Evolutionary conservation across 2,329 filamentous ascomycete species (phyloP).

Genomic region (Cordyceps javanica): DNA sequence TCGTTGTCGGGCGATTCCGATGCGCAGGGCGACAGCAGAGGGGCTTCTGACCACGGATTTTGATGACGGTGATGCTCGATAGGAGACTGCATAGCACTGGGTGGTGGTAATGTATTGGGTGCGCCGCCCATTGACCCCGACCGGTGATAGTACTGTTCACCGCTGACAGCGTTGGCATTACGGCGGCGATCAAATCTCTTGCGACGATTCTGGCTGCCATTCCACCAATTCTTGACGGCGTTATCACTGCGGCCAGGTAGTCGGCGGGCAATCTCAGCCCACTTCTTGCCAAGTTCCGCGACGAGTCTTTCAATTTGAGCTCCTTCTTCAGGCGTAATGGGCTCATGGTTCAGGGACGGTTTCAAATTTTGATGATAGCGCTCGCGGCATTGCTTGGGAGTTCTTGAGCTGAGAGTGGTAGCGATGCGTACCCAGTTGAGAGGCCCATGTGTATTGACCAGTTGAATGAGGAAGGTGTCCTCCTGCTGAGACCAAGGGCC

Average conservation of each 20-base stretch:
- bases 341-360: conserved; percentile 64
- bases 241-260: conserved; percentile 87
- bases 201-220: conserved; percentile 82
- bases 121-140: neutral
- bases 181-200: conserved; percentile 42
- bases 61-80: conserved; percentile 19
- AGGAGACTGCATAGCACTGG: conserved; percentile 13
- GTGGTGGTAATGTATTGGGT: conserved; percentile 19
- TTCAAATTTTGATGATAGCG: conserved; percentile 92
- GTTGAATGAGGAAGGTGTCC: conserved; percentile 62
- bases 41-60: conserved; percentile 24
- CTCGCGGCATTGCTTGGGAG: conserved; percentile 92
- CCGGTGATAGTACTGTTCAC: conserved; percentile 10
- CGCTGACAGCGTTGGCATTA: conserved; percentile 19
- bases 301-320: conserved; percentile 72
- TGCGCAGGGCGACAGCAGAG: conserved; percentile 31
- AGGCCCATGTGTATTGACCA: conserved; percentile 66
- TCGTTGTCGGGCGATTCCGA: conserved; percentile 58
- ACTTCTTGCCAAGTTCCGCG: conserved; percentile 71
- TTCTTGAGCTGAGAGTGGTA: conserved; percentile 65
- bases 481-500: conserved; percentile 80
- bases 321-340: conserved; percentile 66
- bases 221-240: conserved; percentile 97
- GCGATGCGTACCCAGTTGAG: conserved; percentile 91
- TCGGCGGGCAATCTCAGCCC: conserved; percentile 85